phyloP scores from a whole-genome alignment of 768 basidiomycete species.

The Austroboletus eburneus region DNA sequence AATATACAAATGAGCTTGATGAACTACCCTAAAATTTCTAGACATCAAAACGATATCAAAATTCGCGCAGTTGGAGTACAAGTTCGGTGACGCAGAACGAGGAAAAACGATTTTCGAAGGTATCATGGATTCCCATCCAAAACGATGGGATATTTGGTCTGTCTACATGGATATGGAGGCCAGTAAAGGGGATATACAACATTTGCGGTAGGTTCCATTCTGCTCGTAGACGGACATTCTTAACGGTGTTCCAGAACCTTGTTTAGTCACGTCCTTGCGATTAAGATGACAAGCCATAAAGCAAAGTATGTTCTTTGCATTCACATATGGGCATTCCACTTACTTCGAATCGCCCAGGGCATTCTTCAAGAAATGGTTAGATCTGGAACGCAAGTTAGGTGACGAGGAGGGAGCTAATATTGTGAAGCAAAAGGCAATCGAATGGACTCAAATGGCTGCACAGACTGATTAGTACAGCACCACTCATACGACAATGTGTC shows the following conservation, averaged over 20 bases:
- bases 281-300: constrained; percentile 92
- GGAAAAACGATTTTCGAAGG: constrained; percentile 97
- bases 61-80: constrained; percentile 95
- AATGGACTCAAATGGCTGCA: constrained; percentile 76
- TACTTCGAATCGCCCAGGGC: constrained; percentile 44
- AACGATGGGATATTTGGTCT: constrained; percentile 93
- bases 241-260: constrained; percentile 52
- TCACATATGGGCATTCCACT: background rate
- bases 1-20: constrained; percentile 1
- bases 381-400: constrained; percentile 79
- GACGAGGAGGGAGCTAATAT: constrained; percentile 75
- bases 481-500: constrained; percentile 23
- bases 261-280: constrained; percentile 77
- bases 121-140: constrained; percentile 92
- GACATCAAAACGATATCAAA: constrained; percentile 94
- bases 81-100: constrained; percentile 87
- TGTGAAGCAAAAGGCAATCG: constrained; percentile 87
- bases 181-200: constrained; percentile 72
- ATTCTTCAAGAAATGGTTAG: constrained; percentile 98
- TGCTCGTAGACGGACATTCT: background rate
- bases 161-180: constrained; percentile 97
- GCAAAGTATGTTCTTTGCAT: constrained; percentile 66
- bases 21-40: constrained; percentile 30
- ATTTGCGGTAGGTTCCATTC: constrained; percentile 51
- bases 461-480: constrained; percentile 12